A percentile compares a stretch with the other conserved stretches of the same genome.
Evolutionary conservation across 106 monocot genomes (phyloP).

Genomic region (Agapanthus africanus): DNA sequence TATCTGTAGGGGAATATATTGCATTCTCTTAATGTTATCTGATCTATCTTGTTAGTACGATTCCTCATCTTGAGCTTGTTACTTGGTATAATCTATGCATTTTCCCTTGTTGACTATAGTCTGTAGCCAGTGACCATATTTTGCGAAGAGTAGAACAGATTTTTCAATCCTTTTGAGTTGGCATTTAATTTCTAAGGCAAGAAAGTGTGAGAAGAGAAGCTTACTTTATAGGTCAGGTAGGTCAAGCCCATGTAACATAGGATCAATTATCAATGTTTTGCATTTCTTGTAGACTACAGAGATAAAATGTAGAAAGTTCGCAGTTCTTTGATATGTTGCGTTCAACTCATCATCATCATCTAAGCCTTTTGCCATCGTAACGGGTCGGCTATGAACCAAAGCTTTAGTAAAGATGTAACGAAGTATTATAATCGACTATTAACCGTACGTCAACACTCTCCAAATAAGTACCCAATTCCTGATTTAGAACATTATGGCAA

Average conservation of each 20-base stretch:
- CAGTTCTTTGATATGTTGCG: neutral
- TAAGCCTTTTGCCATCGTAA: too few species aligned
- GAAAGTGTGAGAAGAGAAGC: neutral
- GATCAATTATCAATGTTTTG: neutral
- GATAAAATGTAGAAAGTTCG: neutral
- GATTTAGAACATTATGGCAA: too few species aligned
- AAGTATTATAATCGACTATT: too few species aligned
- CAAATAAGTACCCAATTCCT: too few species aligned
- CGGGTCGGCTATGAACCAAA: too few species aligned
- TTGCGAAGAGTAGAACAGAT: neutral
- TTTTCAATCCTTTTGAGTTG: neutral
- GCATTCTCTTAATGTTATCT: neutral
- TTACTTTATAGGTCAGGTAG: neutral
- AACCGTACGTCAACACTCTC: too few species aligned
- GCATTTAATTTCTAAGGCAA: neutral
- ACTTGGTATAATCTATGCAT: neutral
- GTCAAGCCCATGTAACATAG: neutral
- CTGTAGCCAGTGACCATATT: neutral
- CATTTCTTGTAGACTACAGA: neutral
- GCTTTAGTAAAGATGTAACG: too few species aligned
- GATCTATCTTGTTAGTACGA: neutral
- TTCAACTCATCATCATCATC: neutral
- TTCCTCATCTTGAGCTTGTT: neutral
- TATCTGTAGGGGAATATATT: neutral
- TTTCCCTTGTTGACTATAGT: too few species aligned